Evolutionary conservation across 768 basidiomycete genomes (phyloP), one percentile per base, ranked within the genome.

Genomic region (Zangia roseola): DNA sequence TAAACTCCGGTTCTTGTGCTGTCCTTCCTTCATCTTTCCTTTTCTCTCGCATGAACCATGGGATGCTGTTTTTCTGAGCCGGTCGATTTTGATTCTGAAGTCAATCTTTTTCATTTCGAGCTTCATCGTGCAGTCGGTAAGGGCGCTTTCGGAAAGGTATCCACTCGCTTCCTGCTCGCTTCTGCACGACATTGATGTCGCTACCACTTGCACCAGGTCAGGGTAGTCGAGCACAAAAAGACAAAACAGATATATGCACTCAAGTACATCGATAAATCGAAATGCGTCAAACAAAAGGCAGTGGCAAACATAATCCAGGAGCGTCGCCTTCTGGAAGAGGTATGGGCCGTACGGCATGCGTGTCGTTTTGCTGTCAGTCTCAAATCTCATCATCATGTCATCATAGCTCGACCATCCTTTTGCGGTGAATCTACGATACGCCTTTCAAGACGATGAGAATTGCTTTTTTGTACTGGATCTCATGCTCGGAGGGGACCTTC

Each of bases 391-490:
- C 25, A 8, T 34, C 9, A 3, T 36, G 26, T 45, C 16, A 23
- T 51, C 31, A 25, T 57, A 91, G 88, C 84, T 97, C 55, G 88
- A 94, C 66, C 90, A 94, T 61, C 83, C 91, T 19, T 94, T 91
- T 64, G 72, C 94, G 39, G 89, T 91, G 52, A 94, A 94, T 68
- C 67, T 95, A 57, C 86, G 91, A 31, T 97, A 94, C 64, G 94
- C 94, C 6, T 98, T 98, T 68, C 94, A 98, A 67, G 94, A 97
- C 63, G 94, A 97, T 58, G 86, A 90, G 56, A 95, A 97, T 67
- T 95, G 95, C 61, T 98, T 97, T 77, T 97, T 97, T 71, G 94
- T 97, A 7, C 74, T 97, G 48, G 95, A 98, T 68, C 79, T 98
- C 40, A 97, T 97, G 94, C 75, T 97, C 1, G 94, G 94, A 25